These are phyloP conservation scores for Lachancea lanzarotensis DNA, from an alignment of 805 yeast genomes.

Conservation along the genomic window DNA sequence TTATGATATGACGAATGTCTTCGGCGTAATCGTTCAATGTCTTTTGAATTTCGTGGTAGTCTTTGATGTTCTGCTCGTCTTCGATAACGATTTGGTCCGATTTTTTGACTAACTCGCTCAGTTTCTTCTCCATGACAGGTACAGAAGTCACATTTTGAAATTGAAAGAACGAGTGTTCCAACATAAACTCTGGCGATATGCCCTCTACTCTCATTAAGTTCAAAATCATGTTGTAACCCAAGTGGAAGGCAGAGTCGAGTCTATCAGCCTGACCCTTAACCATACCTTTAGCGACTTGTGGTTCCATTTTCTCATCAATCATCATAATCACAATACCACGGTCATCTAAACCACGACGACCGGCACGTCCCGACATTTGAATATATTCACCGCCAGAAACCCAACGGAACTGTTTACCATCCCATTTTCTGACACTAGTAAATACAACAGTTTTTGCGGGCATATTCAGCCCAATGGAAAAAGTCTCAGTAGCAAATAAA, in stretches of 20 bases:
- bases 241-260: constrained; percentile 93
- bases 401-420: constrained; percentile 96
- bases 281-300: constrained; percentile 98
- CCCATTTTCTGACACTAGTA: constrained; percentile 97
- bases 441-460: constrained; percentile 99
- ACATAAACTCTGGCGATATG: constrained; percentile 95
- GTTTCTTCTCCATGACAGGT: constrained; percentile 69
- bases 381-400: constrained; percentile 99
- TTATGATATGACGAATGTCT: constrained; percentile 73
- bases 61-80: constrained; percentile 67
- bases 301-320: constrained; percentile 99
- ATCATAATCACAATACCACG: constrained; percentile 98
- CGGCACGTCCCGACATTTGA: constrained; percentile 99
- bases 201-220: constrained; percentile 97
- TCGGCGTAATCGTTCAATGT: constrained; percentile 64
- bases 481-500: constrained; percentile 95
- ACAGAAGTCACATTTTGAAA: constrained; percentile 90
- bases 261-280: constrained; percentile 98
- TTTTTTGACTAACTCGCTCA: constrained; percentile 47
- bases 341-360: constrained; percentile 98
- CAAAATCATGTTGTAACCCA: constrained; percentile 95
- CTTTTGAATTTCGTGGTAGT: constrained; percentile 73
- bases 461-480: constrained; percentile 97
- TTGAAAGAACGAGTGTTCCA: constrained; percentile 89
- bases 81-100: constrained; percentile 51